These are phyloP conservation scores for Penicillium sp. DNA, from an alignment of 2,329 filamentous ascomycete species.

Conservation along the genomic window DNA sequence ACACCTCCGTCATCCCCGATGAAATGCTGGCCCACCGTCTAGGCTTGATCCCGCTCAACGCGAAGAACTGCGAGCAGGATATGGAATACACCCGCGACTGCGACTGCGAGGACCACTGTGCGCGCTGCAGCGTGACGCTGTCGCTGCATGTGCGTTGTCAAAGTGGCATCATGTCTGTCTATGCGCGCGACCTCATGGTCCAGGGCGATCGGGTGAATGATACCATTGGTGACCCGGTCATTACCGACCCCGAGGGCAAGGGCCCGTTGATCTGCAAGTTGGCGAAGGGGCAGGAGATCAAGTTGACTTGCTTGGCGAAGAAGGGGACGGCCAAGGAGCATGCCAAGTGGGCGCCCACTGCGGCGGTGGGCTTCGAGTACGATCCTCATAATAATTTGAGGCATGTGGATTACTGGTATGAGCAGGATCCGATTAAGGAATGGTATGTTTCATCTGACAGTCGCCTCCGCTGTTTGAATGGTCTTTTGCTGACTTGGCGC, in stretches of 20 bases:
- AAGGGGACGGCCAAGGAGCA: conserved; percentile 99
- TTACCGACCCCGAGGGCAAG: conserved; percentile 76
- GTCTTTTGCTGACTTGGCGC: neutral
- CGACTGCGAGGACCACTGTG: conserved; percentile 94
- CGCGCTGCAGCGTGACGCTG: conserved; percentile 84
- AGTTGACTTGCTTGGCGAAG: conserved; percentile 90
- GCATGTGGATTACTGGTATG: conserved; percentile 94
- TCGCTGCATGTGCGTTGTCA: conserved; percentile 84
- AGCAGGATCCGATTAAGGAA: conserved; percentile 77
- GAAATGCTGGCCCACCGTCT: conserved; percentile 94
- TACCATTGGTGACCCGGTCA: conserved; percentile 76
- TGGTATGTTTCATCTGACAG: conserved; percentile 62
- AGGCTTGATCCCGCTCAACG: conserved; percentile 83
- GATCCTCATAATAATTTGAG: conserved; percentile 95
- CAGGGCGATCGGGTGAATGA: conserved; percentile 70
- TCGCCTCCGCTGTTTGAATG: neutral
- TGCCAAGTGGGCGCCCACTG: conserved; percentile 93
- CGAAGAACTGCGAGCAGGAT: conserved; percentile 75
- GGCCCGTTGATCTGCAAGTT: conserved; percentile 90
- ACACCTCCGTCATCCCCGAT: conserved; percentile 94
- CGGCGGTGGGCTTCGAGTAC: conserved; percentile 95
- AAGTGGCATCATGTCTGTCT: conserved; percentile 87
- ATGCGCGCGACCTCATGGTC: conserved; percentile 83
- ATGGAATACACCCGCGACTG: conserved; percentile 90
- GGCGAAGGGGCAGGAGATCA: conserved; percentile 83